Evolutionary conservation across 192 early-diverging fungal species (phyloP).

Genomic region (Linnemannia schmuckeri): DNA sequence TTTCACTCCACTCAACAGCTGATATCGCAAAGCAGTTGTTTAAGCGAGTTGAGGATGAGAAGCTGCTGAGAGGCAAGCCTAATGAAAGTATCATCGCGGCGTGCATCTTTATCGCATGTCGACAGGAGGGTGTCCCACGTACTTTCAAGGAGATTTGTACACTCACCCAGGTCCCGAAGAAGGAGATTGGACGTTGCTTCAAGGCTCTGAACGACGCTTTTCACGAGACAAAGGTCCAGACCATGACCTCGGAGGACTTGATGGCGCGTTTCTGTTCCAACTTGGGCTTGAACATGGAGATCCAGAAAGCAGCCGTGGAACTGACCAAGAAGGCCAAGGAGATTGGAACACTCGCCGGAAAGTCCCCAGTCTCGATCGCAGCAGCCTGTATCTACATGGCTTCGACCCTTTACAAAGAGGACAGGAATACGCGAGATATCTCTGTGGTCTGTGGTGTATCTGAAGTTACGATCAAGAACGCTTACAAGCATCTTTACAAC

Average conservation of each 20-base stretch:
- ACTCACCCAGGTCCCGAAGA: conserved; percentile 91
- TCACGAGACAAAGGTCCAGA: conserved; percentile 67
- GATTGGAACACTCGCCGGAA: conserved; percentile 89
- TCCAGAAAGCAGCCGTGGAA: conserved; percentile 79
- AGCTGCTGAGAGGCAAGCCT: conserved; percentile 83
- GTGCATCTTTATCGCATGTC: conserved; percentile 94
- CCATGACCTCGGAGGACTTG: conserved; percentile 80
- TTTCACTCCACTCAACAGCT: conserved; percentile 13
- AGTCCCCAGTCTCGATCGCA: conserved; percentile 92
- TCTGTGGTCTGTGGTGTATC: conserved; percentile 90
- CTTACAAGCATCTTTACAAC: conserved; percentile 78
- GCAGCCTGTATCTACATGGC: conserved; percentile 94
- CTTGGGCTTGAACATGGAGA: conserved; percentile 74
- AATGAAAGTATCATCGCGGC: conserved; percentile 89
- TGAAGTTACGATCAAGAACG: conserved; percentile 93
- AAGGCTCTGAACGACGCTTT: conserved; percentile 73
- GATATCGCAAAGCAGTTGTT: conserved; percentile 92
- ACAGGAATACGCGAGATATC: conserved; percentile 81
- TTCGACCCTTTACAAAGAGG: conserved; percentile 76
- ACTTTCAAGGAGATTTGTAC: conserved; percentile 96
- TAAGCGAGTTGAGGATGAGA: conserved; percentile 86
- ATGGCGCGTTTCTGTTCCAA: conserved; percentile 88
- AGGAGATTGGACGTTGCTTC: conserved; percentile 91
- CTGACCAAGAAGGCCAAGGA: conserved; percentile 80
- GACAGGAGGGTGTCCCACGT: conserved; percentile 83